A percentile compares a stretch with the other conserved stretches of the same genome.
Evolutionary conservation across 163 green algal genomes (phyloP).

Genomic region (Scenedesmus sp.): DNA sequence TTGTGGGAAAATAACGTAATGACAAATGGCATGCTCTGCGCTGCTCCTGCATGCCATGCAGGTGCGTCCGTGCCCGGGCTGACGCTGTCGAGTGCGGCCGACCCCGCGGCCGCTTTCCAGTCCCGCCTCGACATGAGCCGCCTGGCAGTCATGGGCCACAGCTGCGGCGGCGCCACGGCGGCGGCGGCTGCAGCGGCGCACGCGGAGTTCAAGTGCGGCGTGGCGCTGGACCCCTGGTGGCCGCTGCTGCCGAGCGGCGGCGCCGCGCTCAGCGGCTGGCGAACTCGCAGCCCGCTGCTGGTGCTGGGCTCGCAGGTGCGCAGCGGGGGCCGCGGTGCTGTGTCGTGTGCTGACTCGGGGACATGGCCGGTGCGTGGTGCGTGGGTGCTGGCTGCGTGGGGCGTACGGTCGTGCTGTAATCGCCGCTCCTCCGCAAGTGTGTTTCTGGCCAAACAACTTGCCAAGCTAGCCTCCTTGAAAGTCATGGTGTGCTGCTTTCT

Average conservation of each 20-base stretch:
- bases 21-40: too few species aligned
- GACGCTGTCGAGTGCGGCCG: background rate
- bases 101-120: background rate
- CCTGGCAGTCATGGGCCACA: conserved; percentile 43
- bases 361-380: too few species aligned
- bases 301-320: conserved; percentile 46
- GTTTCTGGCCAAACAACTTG: too few species aligned
- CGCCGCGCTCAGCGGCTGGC: conserved; percentile 40
- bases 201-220: background rate
- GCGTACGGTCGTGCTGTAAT: too few species aligned
- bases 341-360: background rate
- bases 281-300: conserved; percentile 39
- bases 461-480: too few species aligned
- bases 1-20: too few species aligned
- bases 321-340: too few species aligned
- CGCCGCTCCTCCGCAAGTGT: too few species aligned
- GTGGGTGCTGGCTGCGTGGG: too few species aligned
- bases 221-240: conserved; percentile 49
- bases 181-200: conserved; percentile 32
- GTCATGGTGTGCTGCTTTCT: background rate
- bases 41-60: too few species aligned
- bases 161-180: conserved; percentile 43
- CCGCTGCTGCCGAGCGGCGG: conserved; percentile 31
- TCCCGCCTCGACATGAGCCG: conserved; percentile 8
- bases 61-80: background rate